Base-by-base conservation (phyloP, 768 basidiomycete species). In the Phanerochaete carnosa region DNA sequence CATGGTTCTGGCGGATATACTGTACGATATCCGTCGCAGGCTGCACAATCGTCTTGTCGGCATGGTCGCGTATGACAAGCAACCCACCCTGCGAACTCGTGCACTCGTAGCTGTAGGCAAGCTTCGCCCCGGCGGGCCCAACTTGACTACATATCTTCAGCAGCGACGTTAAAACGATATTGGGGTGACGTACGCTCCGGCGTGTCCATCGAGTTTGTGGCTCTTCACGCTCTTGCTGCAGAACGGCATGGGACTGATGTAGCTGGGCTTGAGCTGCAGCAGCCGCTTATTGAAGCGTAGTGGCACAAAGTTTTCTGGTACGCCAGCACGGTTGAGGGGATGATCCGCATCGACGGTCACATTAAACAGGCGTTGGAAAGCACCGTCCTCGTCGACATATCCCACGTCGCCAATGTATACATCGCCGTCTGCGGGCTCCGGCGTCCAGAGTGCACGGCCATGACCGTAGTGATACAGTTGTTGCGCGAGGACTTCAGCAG, bases 361-460 rank as follows among this genome's bases (percentile, higher is more conserved):
- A 30, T 68, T 68, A 54, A 70, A 70, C 19, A 70, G 46, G 0
- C 65, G 66, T n/a, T 55, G 59, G 59, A 70, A 70, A 1, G n/a
- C 60, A 6, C 69, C 69, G 12, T 64, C 52, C 28, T 58, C 56
- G 26, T 45, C 33, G 22, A 64, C 12, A 28, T 62, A 65, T 6
- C 69, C 69, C 7, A 70, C 65, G 37, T 70, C 67, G 4, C 69
- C 69, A 25, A 70, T 59, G 9, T 23, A 15, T 8, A 22, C n/a
- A 16, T 35, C 32, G 13, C 39, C 47, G 23, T 46, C 25, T 1
- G 45, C 35, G 13, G 63, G 67, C 39, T 66, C 64, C 1, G 69
- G 69, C 15, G 32, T 25, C 69, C 69, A 70, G 11, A 70, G 60
- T 4, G 69, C 59, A 23, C 49, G 53, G 12, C 69, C 69, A 23